phyloP scores from a whole-genome alignment of 1,284 basidiomycete genomes.

The Paramarasmius palmivorus region DNA sequence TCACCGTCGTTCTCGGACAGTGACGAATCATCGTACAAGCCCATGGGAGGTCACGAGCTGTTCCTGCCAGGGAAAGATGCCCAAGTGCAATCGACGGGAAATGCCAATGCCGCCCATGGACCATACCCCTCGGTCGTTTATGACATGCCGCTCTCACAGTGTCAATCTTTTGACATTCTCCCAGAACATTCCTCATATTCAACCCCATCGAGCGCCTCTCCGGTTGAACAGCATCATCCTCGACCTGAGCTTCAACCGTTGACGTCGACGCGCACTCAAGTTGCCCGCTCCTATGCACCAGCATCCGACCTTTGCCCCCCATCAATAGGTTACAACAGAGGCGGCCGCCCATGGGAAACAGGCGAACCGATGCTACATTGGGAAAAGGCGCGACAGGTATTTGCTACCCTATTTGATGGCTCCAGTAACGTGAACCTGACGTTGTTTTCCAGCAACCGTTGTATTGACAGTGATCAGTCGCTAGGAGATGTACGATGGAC shows the following conservation, averaged over 20 bases:
- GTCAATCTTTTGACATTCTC: conserved; percentile 3
- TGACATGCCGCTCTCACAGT: conserved; percentile 8
- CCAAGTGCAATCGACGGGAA: background rate
- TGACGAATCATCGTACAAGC: conserved; percentile 1
- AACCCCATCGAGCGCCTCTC: background rate
- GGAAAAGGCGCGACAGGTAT: conserved; percentile 5
- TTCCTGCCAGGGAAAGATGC: conserved; percentile 1
- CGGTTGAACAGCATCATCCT: background rate
- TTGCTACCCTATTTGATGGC: background rate
- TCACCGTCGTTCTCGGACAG: conserved; percentile 2
- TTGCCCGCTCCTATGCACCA: background rate
- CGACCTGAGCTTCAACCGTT: background rate
- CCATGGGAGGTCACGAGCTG: background rate
- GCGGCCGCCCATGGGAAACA: conserved; percentile 1
- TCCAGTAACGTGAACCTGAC: conserved; percentile 1
- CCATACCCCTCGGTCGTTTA: conserved; percentile 1
- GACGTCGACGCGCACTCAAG: background rate
- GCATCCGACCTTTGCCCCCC: background rate
- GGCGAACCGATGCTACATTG: background rate
- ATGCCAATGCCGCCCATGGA: background rate
- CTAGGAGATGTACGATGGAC: too few relatives aligned
- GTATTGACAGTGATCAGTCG: background rate
- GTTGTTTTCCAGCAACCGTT: background rate
- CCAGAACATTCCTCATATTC: background rate
- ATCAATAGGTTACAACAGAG: background rate